These are phyloP conservation scores for Aureobasidium leucospermi DNA, from an alignment of 2,329 filamentous ascomycete species.

Conservation along the genomic window DNA sequence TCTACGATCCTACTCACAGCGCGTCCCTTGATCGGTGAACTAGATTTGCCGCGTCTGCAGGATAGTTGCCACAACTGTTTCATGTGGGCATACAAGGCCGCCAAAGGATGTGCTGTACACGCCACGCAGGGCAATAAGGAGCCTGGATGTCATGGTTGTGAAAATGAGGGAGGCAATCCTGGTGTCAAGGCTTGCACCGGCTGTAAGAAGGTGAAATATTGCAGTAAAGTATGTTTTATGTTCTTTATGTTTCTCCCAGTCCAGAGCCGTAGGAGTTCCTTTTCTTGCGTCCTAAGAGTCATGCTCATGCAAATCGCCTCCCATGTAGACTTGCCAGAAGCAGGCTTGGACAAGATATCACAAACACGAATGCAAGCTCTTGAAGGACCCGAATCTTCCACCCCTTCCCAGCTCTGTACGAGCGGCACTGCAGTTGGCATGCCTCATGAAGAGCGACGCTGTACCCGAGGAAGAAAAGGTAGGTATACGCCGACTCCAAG, in stretches of 20 bases:
- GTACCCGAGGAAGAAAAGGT: constrained; percentile 36
- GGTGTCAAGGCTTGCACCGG: constrained; percentile 49
- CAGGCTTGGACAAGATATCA: constrained; percentile 53
- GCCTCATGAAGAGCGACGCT: constrained; percentile 33
- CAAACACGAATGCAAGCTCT: constrained; percentile 52
- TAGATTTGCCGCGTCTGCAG: constrained; percentile 45
- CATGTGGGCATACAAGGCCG: constrained; percentile 31
- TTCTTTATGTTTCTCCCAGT: not conserved
- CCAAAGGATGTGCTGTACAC: constrained; percentile 16
- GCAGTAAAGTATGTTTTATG: constrained; percentile 43
- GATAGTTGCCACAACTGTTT: constrained; percentile 55
- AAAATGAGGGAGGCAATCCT: constrained; percentile 15
- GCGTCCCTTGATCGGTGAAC: constrained; percentile 47
- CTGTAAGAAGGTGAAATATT: constrained; percentile 53
- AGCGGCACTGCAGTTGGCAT: constrained; percentile 48
- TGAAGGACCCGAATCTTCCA: constrained; percentile 30
- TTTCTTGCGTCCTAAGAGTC: too few relatives aligned
- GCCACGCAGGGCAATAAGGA: constrained; percentile 16
- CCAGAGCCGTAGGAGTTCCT: too few relatives aligned
- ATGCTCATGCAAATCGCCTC: not conserved
- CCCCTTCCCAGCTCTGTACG: constrained; percentile 49
- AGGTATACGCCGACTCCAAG: constrained; percentile 33
- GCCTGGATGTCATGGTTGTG: not conserved
- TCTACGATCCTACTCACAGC: constrained; percentile 42
- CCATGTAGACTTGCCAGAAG: constrained; percentile 47